These are phyloP conservation scores for Ceratobasidium sp. DNA, from an alignment of 1,284 basidiomycete species.

Conservation along the genomic window DNA sequence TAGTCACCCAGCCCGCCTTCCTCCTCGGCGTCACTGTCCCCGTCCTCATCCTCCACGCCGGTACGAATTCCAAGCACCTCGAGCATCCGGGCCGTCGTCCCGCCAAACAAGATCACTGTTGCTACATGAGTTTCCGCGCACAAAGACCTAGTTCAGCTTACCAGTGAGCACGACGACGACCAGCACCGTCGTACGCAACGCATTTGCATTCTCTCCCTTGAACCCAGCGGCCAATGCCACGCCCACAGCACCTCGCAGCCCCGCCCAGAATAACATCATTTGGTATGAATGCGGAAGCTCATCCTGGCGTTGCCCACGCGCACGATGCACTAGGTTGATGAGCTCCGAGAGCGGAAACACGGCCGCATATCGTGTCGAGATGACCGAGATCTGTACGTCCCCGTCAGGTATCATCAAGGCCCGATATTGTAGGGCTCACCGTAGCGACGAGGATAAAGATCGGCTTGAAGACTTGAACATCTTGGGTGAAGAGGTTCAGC, in stretches of 20 bases:
- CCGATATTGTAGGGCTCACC: constrained; percentile 48
- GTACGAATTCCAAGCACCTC: constrained; percentile 96
- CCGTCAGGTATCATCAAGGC: neutral
- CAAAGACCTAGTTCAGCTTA: neutral
- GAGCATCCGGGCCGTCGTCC: constrained; percentile 95
- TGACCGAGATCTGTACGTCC: constrained; percentile 68
- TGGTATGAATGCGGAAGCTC: constrained; percentile 95
- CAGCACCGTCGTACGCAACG: constrained; percentile 91
- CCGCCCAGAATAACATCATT: constrained; percentile 99
- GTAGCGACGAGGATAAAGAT: constrained; percentile 91
- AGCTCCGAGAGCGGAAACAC: constrained; percentile 96
- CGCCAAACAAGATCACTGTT: constrained; percentile 87
- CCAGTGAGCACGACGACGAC: constrained; percentile 91
- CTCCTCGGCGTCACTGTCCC: constrained; percentile 80
- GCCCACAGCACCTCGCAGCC: constrained; percentile 93
- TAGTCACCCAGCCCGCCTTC: constrained; percentile 49
- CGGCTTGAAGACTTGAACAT: constrained; percentile 91
- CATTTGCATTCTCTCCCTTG: constrained; percentile 88
- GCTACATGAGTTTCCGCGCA: neutral
- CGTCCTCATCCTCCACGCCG: constrained; percentile 92
- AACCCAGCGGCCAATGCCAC: constrained; percentile 97
- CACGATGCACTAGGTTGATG: constrained; percentile 90
- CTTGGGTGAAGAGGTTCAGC: constrained; percentile 90
- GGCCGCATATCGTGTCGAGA: constrained; percentile 93
- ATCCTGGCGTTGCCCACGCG: constrained; percentile 81